A percentile compares a stretch with the other conserved stretches of the same genome.
These are phyloP conservation scores for Xylariomycetidae sp. DNA, from an alignment of 2,329 filamentous ascomycete species.

Conservation along the genomic window DNA sequence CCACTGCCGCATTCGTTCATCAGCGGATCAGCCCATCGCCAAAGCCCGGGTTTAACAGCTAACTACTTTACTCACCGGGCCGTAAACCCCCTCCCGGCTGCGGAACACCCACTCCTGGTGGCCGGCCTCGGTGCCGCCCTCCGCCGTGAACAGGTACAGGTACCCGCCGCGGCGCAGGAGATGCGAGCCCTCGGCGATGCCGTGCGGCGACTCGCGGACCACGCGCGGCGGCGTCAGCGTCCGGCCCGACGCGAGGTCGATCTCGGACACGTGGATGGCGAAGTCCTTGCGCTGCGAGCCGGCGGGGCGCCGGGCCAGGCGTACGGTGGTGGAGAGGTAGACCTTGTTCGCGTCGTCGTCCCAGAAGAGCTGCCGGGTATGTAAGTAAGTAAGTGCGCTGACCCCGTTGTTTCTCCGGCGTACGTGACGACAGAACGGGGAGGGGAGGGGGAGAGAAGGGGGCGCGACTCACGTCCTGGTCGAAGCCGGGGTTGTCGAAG, in stretches of 20 bases:
- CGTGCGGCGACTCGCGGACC: constrained; percentile 31
- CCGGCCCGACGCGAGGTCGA: constrained; percentile 35
- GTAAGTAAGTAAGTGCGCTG: not conserved
- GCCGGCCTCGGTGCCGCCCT: constrained; percentile 38
- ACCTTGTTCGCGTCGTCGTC: constrained; percentile 40
- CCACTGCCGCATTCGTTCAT: constrained; percentile 34
- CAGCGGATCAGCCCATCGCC: too few species aligned
- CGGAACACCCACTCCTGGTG: constrained; percentile 48
- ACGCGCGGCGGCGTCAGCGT: constrained; percentile 30
- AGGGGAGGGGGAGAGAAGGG: not conserved
- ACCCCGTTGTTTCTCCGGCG: not conserved
- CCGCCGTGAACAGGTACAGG: constrained; percentile 35
- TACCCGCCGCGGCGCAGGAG: constrained; percentile 29
- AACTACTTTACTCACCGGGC: too few species aligned
- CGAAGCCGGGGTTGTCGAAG: constrained; percentile 48
- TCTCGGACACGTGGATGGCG: constrained; percentile 39
- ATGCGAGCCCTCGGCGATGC: constrained; percentile 38
- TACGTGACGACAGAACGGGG: not conserved
- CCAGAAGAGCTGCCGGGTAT: constrained; percentile 34
- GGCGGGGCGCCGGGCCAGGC: constrained; percentile 29
- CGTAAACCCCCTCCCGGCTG: constrained; percentile 35
- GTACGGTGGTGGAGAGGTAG: constrained; percentile 40
- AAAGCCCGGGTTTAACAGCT: too few species aligned
- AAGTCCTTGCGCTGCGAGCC: constrained; percentile 43
- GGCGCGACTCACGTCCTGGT: constrained; percentile 39